Percentiles rank a stretch among this genome's conserved stretches.
Conservation (phyloP, 805 yeast species). For the Schwanniomyces pseudopolymorphus region DNA sequence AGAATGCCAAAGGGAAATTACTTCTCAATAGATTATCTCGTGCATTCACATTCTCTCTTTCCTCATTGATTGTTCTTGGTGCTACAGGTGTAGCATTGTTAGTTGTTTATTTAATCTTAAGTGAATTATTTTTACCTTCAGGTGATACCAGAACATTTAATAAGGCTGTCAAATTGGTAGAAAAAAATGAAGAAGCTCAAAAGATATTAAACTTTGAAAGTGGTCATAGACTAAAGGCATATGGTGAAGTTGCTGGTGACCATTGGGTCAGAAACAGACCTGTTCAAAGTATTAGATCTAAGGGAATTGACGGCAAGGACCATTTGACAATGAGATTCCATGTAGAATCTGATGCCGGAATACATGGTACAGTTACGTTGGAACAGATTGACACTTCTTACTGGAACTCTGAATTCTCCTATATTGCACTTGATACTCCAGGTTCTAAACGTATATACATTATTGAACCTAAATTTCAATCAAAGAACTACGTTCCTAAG, state of each 20-base stretch:
- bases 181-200: slow-evolving; percentile 62
- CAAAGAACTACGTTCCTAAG: slow-evolving; percentile 44
- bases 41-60: slow-evolving; percentile 59
- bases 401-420: slow-evolving; percentile 66
- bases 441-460: slow-evolving; percentile 68
- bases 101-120: slow-evolving; percentile 72
- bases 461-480: slow-evolving; percentile 55
- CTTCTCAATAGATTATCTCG: slow-evolving; percentile 50
- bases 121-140: slow-evolving; percentile 82
- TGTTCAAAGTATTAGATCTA: slow-evolving; percentile 61
- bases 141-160: slow-evolving; percentile 92
- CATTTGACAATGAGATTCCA: slow-evolving; percentile 83
- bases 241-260: slow-evolving; percentile 71
- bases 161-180: slow-evolving; percentile 75
- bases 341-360: slow-evolving; percentile 66
- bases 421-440: slow-evolving; percentile 73
- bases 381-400: slow-evolving; percentile 75
- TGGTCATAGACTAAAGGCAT: slow-evolving; percentile 71
- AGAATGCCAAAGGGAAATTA: slow-evolving; percentile 39
- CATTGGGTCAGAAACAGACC: slow-evolving; percentile 91
- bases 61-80: slow-evolving; percentile 63
- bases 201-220: slow-evolving; percentile 52
- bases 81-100: slow-evolving; percentile 66
- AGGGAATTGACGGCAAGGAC: slow-evolving; percentile 75
- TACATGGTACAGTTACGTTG: slow-evolving; percentile 68